A percentile compares a stretch with the other conserved stretches of the same genome.
These are phyloP conservation scores for Coniochaeta sp. DNA, from an alignment of 2,329 filamentous ascomycete genomes.

Conservation along the genomic window DNA sequence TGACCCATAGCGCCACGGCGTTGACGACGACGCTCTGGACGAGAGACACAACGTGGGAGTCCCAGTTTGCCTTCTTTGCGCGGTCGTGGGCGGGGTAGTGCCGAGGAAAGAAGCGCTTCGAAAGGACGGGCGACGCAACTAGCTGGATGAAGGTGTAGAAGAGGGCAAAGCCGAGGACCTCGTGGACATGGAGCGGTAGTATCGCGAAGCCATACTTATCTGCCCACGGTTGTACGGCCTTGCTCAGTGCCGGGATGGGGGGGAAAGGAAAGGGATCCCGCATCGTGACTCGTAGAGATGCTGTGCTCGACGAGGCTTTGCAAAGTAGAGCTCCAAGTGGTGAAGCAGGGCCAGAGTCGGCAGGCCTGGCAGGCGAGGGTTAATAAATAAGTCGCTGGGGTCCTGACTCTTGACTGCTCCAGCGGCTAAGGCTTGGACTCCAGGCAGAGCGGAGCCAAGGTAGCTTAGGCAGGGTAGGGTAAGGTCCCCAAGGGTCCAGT, in stretches of 20 bases:
- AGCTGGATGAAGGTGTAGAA: slow-evolving; percentile 64
- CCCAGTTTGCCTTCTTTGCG: slow-evolving; percentile 70
- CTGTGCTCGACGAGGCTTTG: not conserved
- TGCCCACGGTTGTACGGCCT: slow-evolving; percentile 56
- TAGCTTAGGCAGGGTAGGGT: not conserved
- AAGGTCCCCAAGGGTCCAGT: no score
- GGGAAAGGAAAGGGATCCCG: slow-evolving; percentile 64
- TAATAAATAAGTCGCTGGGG: not conserved
- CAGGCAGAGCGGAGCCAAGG: not conserved
- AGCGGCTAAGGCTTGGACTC: not conserved
- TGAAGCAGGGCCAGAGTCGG: not conserved
- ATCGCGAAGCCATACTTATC: slow-evolving; percentile 54
- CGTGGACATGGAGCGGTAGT: slow-evolving; percentile 70
- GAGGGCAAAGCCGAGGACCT: slow-evolving; percentile 58
- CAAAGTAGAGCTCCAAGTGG: not conserved
- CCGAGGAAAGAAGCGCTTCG: slow-evolving; percentile 51
- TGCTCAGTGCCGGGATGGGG: slow-evolving; percentile 48
- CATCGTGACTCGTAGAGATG: slow-evolving; percentile 41
- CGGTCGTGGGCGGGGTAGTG: slow-evolving; percentile 56
- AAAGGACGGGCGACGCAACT: slow-evolving; percentile 61
- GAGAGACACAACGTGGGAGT: slow-evolving; percentile 80
- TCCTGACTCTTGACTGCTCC: no score
- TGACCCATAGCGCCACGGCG: slow-evolving; percentile 64
- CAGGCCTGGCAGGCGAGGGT: not conserved
- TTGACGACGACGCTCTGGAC: slow-evolving; percentile 70